Evolutionary conservation across 225 moss, liverwort and hornwort species (phyloP), one percentile per base, ranked within the genome.

Genomic region (Antitrichia curtipendula): DNA sequence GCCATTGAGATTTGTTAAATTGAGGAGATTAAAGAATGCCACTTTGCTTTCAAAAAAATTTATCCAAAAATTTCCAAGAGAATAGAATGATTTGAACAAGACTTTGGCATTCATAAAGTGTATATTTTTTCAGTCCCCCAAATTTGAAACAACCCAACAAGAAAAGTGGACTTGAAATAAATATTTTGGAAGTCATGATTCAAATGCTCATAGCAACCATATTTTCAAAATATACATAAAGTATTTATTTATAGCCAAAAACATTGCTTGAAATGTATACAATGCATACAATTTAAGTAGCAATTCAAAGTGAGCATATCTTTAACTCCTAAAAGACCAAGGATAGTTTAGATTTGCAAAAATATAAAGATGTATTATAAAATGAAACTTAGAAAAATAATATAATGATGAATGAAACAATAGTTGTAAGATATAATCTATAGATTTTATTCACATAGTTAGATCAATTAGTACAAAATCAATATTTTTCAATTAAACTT

Each of bases 231-330:
- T 22, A 22, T 8, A 34, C 8, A 0, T 52, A 13, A 19, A 1
- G 22, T n/a, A n/a, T n/a, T n/a, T 34, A 34, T 34, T 34, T 75
- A 5, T 0, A 75, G 0, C 1, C 5, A 21, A 52, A 52, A 52
- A 2, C 0, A 0, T 0, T 0, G 0, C 13, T 23, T 75, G 14
- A 53, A 75, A 75, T 52, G 9, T 36, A 53, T 34, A 34, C 7
- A 34, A 52, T 18, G 5, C 75, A 22, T 22, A 34, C 13, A 75
- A 32, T 29, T 52, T 21, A 34, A 73, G 7, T 45, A 1, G 12
- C 18, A 29, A 73, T 47, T 49, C 49, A 73, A 73, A 49, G 49
- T 29, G 28, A 73, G 2, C 1, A 18, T 72, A 6, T 4, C 28
- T 45, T 45, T 29, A 45, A 45, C 0, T 3, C 27, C 1, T 70